Evolutionary conservation across 2,329 filamentous ascomycete species (phyloP).

Genomic region (Rosellinia necatrix): DNA sequence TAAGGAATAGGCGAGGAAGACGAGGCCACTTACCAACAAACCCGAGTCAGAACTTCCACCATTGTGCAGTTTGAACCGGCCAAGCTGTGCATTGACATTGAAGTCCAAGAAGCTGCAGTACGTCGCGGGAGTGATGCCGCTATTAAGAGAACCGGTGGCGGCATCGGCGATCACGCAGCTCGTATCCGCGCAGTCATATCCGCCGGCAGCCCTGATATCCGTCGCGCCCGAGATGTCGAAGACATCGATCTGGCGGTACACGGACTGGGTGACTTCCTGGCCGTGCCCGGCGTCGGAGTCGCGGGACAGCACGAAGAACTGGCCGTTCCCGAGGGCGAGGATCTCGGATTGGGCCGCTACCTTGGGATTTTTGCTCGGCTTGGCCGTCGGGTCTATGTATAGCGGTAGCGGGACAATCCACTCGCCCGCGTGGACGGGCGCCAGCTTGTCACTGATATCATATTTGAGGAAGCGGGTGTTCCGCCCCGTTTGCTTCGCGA

Average conservation of each 20-base stretch:
- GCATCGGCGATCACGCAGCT: constrained; percentile 35
- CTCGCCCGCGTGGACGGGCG: constrained; percentile 59
- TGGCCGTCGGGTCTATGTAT: constrained; percentile 55
- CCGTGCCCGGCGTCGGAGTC: constrained; percentile 66
- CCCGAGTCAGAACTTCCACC: constrained; percentile 62
- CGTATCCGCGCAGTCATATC: constrained; percentile 43
- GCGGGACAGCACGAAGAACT: constrained; percentile 70
- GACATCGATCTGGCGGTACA: constrained; percentile 72
- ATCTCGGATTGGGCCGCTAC: constrained; percentile 72
- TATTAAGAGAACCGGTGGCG: constrained; percentile 55
- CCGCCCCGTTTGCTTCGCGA: constrained; percentile 54
- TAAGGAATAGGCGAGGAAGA: background rate
- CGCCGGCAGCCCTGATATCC: constrained; percentile 56
- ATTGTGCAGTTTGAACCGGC: constrained; percentile 70
- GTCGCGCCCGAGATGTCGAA: constrained; percentile 67
- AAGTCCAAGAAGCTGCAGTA: constrained; percentile 72
- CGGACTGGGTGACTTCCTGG: constrained; percentile 53
- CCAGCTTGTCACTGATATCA: constrained; percentile 53
- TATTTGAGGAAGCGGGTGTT: constrained; percentile 69
- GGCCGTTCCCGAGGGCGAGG: constrained; percentile 63
- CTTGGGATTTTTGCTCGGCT: constrained; percentile 48
- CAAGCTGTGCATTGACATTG: constrained; percentile 68
- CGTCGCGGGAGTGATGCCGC: constrained; percentile 58
- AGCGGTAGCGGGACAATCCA: constrained; percentile 69
- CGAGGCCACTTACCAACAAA: constrained; percentile 49